Evolutionary conservation across 1,284 basidiomycete species (phyloP).

Genomic region (Athelia sp.): DNA sequence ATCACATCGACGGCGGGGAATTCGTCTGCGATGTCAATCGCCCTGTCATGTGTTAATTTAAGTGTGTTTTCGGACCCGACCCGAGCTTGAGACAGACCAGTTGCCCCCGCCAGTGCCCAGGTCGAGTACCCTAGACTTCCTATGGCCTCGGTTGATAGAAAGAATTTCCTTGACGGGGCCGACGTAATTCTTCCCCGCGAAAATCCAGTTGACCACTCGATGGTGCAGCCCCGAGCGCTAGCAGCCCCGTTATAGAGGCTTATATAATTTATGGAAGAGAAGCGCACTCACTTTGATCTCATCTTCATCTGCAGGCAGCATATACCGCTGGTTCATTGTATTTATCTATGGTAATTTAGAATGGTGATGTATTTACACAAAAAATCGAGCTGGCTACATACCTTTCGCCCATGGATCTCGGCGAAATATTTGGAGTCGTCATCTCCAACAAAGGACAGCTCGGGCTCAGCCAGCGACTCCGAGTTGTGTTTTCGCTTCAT

Average conservation of each 20-base stretch:
- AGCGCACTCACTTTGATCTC: slow-evolving; percentile 45
- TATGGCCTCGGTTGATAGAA: slow-evolving; percentile 19
- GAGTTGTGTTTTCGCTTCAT: background rate
- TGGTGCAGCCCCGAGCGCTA: slow-evolving; percentile 61
- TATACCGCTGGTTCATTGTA: slow-evolving; percentile 44
- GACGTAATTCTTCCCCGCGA: slow-evolving; percentile 54
- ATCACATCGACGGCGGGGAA: slow-evolving; percentile 61
- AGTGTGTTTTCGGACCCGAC: background rate
- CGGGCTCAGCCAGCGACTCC: background rate
- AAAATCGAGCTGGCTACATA: too few species aligned
- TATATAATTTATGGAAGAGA: slow-evolving; percentile 5
- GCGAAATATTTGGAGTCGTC: slow-evolving; percentile 49
- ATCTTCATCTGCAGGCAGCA: slow-evolving; percentile 58
- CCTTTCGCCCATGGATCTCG: slow-evolving; percentile 34
- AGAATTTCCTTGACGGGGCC: slow-evolving; percentile 56
- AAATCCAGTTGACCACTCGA: slow-evolving; percentile 57
- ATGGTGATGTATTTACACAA: background rate
- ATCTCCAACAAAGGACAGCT: slow-evolving; percentile 23
- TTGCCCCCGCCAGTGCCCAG: slow-evolving; percentile 60
- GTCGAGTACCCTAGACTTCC: slow-evolving; percentile 46
- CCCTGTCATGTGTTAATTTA: slow-evolving; percentile 31
- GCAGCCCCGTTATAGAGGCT: slow-evolving; percentile 4
- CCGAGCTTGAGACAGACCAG: slow-evolving; percentile 35
- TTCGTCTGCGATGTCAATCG: slow-evolving; percentile 64
- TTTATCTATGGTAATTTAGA: slow-evolving; percentile 25